Evolutionary conservation across 257 asterid species (phyloP).

Genomic region (Fraxinus excelsior): DNA sequence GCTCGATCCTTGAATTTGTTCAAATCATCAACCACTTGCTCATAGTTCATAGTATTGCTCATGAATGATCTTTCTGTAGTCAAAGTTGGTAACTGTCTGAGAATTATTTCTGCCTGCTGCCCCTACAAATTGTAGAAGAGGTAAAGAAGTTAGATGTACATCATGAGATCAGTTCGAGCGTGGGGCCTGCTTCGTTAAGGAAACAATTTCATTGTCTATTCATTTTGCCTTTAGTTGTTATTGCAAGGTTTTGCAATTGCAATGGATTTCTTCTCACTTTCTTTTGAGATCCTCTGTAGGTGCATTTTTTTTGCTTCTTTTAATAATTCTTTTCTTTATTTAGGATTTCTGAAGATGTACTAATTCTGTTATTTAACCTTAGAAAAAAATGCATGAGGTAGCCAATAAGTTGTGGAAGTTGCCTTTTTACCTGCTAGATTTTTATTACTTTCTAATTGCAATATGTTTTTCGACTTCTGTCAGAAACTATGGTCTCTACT

Average conservation of each 20-base stretch:
- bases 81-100: background rate
- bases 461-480: background rate
- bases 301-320: too few species aligned
- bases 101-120: background rate
- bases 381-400: background rate
- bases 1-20: background rate
- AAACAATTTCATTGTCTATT: too few species aligned
- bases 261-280: too few species aligned
- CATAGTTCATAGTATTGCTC: background rate
- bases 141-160: background rate
- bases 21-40: background rate
- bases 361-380: background rate
- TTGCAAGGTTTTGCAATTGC: too few species aligned
- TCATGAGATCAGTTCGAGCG: too few species aligned
- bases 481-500: constrained; percentile 13
- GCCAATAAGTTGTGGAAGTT: background rate
- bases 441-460: background rate
- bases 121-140: background rate
- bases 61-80: background rate
- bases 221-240: background rate
- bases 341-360: background rate
- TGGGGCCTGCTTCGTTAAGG: too few species aligned
- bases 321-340: background rate
- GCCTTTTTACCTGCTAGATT: background rate
- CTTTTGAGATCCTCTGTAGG: too few species aligned